Conservation (phyloP, 2,329 filamentous ascomycete species). For the Sporothrix pseudoabietina region DNA sequence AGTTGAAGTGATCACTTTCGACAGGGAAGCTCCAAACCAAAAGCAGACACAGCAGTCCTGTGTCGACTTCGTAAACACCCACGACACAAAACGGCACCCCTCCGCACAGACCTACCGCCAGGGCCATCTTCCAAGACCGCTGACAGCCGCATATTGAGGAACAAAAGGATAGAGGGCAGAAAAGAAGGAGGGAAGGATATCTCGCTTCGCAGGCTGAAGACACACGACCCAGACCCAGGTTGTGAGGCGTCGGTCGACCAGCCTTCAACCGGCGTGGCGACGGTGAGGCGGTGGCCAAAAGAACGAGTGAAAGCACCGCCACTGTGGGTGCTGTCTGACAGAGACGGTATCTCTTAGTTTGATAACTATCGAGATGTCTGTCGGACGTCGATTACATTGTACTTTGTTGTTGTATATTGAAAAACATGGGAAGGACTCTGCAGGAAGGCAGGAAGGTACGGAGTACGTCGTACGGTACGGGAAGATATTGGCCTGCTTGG, state of each 20-base stretch:
- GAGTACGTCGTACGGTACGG: not conserved
- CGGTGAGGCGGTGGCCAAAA: not conserved
- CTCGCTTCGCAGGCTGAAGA: constrained; percentile 6
- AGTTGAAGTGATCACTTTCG: not conserved
- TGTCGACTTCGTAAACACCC: not conserved
- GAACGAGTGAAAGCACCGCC: not conserved
- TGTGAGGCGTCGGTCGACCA: not conserved
- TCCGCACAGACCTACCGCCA: constrained; percentile 16
- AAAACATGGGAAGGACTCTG: not conserved
- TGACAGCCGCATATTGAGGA: not conserved
- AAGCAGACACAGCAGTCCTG: not conserved
- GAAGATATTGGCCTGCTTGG: not conserved
- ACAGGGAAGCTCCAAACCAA: not conserved
- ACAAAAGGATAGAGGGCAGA: not conserved
- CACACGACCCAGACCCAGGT: constrained; percentile 8
- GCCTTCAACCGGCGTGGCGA: constrained; percentile 5
- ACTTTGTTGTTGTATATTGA: not conserved
- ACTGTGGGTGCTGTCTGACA: not conserved
- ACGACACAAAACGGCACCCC: not conserved
- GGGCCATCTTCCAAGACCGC: constrained; percentile 1
- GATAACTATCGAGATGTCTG: not conserved
- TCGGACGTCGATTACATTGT: constrained; percentile 1
- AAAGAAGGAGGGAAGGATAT: constrained; percentile 11
- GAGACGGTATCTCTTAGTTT: not conserved
- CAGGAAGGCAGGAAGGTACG: not conserved